Percentiles rank a stretch among this genome's conserved stretches.
Conservation (phyloP, 1,284 basidiomycete genomes). For the Takashimella koratensis region DNA sequence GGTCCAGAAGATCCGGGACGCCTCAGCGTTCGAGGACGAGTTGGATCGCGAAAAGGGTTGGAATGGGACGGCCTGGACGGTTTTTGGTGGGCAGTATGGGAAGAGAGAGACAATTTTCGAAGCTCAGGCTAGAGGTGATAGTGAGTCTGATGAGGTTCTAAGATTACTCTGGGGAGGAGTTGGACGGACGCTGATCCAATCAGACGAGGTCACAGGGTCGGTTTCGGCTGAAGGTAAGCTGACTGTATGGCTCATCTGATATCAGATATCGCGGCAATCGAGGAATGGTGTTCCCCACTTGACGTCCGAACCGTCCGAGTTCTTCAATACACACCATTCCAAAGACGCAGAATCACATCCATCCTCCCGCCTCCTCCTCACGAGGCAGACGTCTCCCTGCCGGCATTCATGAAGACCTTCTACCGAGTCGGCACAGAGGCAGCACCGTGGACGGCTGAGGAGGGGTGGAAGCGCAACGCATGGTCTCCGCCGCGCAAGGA, state of each 20-base stretch:
- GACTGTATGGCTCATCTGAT: too few species aligned
- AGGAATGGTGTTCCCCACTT: not conserved
- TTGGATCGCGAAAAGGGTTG: constrained; percentile 14
- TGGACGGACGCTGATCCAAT: too few species aligned
- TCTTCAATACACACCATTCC: constrained; percentile 28
- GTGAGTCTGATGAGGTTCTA: too few species aligned
- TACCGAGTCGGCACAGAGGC: constrained; percentile 29
- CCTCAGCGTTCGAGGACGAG: constrained; percentile 31
- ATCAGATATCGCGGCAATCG: not conserved
- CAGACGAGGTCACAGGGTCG: too few species aligned
- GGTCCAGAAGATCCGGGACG: constrained; percentile 12
- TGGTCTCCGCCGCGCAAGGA: too few species aligned
- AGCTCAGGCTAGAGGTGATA: too few species aligned
- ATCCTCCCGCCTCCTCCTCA: constrained; percentile 16
- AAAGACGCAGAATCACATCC: constrained; percentile 23
- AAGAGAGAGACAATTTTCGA: too few species aligned
- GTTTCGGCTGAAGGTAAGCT: too few species aligned
- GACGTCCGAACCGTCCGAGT: not conserved
- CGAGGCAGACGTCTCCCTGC: constrained; percentile 1
- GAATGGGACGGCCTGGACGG: constrained; percentile 30
- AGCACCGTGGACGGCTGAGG: constrained; percentile 31
- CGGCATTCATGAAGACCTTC: constrained; percentile 10
- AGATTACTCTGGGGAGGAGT: too few species aligned
- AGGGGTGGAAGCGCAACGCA: constrained; percentile 35
- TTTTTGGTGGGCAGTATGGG: constrained; percentile 26